Percentiles rank a stretch among this genome's conserved stretches.
phyloP scores from a whole-genome alignment of 768 basidiomycete species.

The Tricholoma matsutake region DNA sequence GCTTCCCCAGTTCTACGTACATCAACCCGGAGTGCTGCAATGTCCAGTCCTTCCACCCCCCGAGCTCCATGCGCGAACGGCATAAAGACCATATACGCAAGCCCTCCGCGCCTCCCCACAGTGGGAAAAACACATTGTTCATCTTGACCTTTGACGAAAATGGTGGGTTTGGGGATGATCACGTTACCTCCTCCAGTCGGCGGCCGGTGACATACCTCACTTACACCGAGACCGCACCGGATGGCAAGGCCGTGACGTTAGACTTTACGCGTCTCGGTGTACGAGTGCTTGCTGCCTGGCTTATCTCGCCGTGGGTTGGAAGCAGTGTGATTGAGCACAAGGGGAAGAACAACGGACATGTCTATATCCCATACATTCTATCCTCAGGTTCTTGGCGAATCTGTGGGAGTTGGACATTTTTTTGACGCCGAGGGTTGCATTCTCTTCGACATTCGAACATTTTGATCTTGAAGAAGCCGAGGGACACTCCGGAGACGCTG shows the following conservation, averaged over 20 bases:
- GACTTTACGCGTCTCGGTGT: slow-evolving; percentile 26
- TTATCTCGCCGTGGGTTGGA: slow-evolving; percentile 23
- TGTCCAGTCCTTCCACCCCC: slow-evolving; percentile 25
- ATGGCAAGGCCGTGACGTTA: slow-evolving; percentile 22
- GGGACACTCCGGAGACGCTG: slow-evolving; percentile 6
- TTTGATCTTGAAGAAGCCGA: slow-evolving; percentile 9
- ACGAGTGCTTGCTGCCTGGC: slow-evolving; percentile 26
- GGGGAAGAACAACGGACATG: slow-evolving; percentile 17
- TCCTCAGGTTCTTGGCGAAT: slow-evolving; percentile 6
- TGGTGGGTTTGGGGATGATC: slow-evolving; percentile 33
- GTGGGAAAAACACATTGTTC: slow-evolving; percentile 28
- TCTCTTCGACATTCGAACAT: slow-evolving; percentile 15
- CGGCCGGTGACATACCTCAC: slow-evolving; percentile 24
- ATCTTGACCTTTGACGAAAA: slow-evolving; percentile 31
- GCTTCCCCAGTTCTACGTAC: slow-evolving; percentile 28
- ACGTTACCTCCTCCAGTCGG: slow-evolving; percentile 29
- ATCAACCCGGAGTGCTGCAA: slow-evolving; percentile 27
- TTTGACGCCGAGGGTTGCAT: slow-evolving; percentile 10
- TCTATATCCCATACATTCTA: slow-evolving; percentile 13
- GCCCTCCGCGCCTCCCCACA: slow-evolving; percentile 26
- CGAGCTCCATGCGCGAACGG: slow-evolving; percentile 21
- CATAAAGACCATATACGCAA: slow-evolving; percentile 30
- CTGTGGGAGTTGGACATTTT: slow-evolving; percentile 12
- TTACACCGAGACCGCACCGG: slow-evolving; percentile 24
- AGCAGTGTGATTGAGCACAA: slow-evolving; percentile 22